These are phyloP conservation scores for Hypoxylon subgilvum DNA, from an alignment of 495 filamentous ascomycete species.

Conservation along the genomic window DNA sequence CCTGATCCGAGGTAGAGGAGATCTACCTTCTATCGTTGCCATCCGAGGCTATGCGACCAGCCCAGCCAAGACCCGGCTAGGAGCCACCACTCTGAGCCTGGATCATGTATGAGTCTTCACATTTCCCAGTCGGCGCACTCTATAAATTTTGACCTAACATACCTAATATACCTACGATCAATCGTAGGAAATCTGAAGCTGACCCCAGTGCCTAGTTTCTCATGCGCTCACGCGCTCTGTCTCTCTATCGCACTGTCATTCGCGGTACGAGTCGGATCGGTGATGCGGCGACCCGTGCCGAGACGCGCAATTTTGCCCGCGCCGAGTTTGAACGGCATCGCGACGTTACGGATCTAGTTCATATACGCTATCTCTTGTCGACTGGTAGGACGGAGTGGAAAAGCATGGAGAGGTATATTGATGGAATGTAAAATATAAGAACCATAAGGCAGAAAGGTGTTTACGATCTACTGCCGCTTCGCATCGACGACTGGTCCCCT, in stretches of 20 bases:
- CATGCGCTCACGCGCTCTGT: constrained; percentile 59
- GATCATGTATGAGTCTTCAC: constrained; percentile 54
- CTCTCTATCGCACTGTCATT: constrained; percentile 64
- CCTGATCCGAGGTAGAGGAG: constrained; percentile 11
- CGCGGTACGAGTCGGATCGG: constrained; percentile 56
- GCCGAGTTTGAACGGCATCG: constrained; percentile 77
- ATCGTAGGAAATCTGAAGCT: constrained; percentile 7
- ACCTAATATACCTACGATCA: constrained; percentile 8
- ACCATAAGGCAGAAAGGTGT: background rate
- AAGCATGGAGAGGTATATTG: constrained; percentile 64
- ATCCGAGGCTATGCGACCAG: constrained; percentile 52
- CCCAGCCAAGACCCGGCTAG: constrained; percentile 40
- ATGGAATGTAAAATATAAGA: constrained; percentile 49
- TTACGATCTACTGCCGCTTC: constrained; percentile 11
- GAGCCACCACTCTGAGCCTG: constrained; percentile 51
- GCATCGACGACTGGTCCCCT: background rate
- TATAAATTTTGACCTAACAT: too few species aligned
- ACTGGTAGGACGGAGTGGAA: constrained; percentile 67
- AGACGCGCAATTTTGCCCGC: constrained; percentile 74
- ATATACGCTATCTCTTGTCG: constrained; percentile 63
- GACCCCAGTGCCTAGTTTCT: constrained; percentile 58
- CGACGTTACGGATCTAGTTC: constrained; percentile 67
- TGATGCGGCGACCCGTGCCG: constrained; percentile 61
- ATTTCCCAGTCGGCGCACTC: background rate
- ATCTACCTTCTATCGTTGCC: constrained; percentile 15